Evolutionary conservation across 352 stramenopile genomes (phyloP).

Genomic region (Globisporangium emineosum): DNA sequence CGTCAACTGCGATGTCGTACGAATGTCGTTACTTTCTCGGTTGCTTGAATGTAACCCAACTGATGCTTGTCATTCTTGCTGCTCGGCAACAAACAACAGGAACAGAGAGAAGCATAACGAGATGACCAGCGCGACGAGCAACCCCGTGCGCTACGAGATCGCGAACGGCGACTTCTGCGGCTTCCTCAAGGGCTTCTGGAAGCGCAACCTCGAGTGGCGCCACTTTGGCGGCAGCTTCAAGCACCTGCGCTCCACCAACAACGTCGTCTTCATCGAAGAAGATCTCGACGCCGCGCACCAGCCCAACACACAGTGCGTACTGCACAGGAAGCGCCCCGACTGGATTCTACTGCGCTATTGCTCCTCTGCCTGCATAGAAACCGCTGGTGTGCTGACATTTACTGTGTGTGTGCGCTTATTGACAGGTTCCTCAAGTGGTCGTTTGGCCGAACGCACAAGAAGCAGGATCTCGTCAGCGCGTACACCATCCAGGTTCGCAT

Average conservation of each 20-base stretch:
- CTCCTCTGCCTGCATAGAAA: no score
- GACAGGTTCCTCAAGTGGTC: background rate
- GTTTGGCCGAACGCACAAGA: background rate
- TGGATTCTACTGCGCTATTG: background rate
- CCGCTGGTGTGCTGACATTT: background rate
- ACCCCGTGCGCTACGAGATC: background rate
- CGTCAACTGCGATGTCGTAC: background rate
- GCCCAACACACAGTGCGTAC: background rate
- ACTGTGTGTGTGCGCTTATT: background rate
- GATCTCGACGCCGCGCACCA: background rate
- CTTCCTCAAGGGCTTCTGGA: background rate
- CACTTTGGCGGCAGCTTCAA: background rate
- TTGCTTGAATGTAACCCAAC: background rate
- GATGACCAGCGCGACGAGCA: background rate
- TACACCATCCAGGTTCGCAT: background rate
- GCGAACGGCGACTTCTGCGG: conserved; percentile 1
- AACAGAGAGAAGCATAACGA: background rate
- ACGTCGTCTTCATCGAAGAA: conserved; percentile 1
- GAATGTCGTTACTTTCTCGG: background rate
- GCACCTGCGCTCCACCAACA: background rate
- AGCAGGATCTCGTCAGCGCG: background rate
- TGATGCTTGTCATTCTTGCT: background rate
- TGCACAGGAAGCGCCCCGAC: background rate
- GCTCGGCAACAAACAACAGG: background rate
- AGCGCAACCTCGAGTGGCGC: background rate